phyloP scores from a whole-genome alignment of 2,329 filamentous ascomycete species.

The Aspergillus sp. region DNA sequence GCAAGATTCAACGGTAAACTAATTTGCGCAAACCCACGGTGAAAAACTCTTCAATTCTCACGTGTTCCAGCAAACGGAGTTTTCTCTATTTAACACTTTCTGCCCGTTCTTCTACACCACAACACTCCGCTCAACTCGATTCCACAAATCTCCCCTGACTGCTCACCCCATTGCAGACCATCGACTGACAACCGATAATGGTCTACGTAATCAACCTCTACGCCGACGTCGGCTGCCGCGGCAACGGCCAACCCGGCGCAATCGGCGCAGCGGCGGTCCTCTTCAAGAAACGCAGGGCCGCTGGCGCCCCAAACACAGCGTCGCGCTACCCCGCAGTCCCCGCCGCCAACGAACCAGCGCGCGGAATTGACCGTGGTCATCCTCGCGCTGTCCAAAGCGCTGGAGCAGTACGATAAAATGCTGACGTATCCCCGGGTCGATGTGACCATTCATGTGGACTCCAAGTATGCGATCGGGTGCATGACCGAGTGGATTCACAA shows the following conservation, averaged over 20 bases:
- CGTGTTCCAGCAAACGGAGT: no score
- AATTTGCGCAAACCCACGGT: no score
- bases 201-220: constrained; percentile 12
- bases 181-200: not conserved
- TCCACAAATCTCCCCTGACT: no score
- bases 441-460: constrained; percentile 12
- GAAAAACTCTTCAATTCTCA: no score
- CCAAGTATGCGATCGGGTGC: constrained; percentile 8
- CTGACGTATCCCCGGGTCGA: not conserved
- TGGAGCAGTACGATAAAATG: not conserved
- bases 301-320: not conserved
- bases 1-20: no score
- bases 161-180: no score
- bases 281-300: not conserved
- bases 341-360: constrained; percentile 14
- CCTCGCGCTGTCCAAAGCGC: constrained; percentile 1
- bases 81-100: no score
- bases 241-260: constrained; percentile 10
- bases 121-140: no score
- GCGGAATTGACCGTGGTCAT: constrained; percentile 14
- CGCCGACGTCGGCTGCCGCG: constrained; percentile 14
- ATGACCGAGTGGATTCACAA: constrained; percentile 15
- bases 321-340: constrained; percentile 1
- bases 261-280: constrained; percentile 3
- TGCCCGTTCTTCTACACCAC: no score